Percentiles rank a stretch among this genome's conserved stretches.
Evolutionary conservation across 2,329 filamentous ascomycete genomes (phyloP).

Genomic region (Penicillium verrucosum): DNA sequence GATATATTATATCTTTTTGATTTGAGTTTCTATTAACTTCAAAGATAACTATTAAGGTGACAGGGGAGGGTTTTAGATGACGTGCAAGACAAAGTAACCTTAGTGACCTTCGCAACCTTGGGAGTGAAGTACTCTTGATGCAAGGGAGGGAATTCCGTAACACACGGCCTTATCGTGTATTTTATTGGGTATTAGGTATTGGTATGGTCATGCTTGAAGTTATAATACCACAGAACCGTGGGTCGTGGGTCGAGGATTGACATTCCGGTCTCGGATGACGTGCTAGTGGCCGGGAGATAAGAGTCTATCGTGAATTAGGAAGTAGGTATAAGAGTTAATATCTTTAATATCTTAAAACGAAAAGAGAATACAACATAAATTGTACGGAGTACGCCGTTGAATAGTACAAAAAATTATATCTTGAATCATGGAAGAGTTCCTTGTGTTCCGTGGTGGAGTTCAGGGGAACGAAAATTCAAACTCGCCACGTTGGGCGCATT

Average conservation of each 20-base stretch:
- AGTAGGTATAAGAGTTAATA: background rate
- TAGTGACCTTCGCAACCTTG: background rate
- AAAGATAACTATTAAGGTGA: background rate
- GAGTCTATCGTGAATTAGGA: conserved; percentile 6
- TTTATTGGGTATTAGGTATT: background rate
- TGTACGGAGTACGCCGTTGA: background rate
- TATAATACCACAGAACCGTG: conserved; percentile 14
- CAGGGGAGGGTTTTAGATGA: conserved; percentile 13
- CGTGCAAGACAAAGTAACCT: conserved; percentile 8
- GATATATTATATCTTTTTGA: background rate
- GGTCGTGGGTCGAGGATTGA: conserved; percentile 13
- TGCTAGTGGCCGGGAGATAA: conserved; percentile 16
- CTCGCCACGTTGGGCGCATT: conserved; percentile 10
- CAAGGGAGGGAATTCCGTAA: conserved; percentile 14
- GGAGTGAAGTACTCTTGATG: conserved; percentile 6
- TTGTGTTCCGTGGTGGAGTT: conserved; percentile 4
- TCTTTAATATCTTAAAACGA: background rate
- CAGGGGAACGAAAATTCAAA: conserved; percentile 6
- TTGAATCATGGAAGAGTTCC: background rate
- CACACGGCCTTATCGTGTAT: conserved; percentile 1
- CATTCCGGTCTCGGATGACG: conserved; percentile 24
- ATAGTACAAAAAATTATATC: background rate
- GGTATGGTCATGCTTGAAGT: background rate
- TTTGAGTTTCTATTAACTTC: background rate
- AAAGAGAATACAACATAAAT: background rate